Percentiles rank a stretch among this genome's conserved stretches.
phyloP scores from a whole-genome alignment of 148 eudicot genomes.

The Chenopodium berlandieri region DNA sequence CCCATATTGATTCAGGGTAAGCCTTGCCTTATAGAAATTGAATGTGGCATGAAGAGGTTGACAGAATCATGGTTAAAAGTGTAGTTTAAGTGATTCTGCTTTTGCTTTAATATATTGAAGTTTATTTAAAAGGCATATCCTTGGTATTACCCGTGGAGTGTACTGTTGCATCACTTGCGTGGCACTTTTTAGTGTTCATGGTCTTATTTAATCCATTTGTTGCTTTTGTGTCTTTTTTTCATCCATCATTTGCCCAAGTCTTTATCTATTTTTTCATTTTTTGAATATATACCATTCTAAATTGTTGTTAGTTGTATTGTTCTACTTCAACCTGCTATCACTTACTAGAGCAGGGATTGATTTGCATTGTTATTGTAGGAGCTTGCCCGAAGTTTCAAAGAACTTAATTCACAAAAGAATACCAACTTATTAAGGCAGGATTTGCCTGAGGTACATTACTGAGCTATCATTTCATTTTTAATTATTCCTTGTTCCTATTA shows the following conservation, averaged over 20 bases:
- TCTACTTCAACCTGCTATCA: neutral
- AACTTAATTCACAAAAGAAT: slow-evolving; percentile 32
- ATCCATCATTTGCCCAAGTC: neutral
- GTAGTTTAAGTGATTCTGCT: neutral
- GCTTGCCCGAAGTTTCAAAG: slow-evolving; percentile 28
- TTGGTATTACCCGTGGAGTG: neutral
- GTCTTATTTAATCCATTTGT: neutral
- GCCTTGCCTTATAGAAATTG: neutral
- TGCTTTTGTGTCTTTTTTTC: neutral
- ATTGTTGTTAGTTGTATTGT: neutral
- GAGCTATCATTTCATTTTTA: neutral
- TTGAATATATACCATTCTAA: neutral
- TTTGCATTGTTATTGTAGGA: slow-evolving; percentile 40
- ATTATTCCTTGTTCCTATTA: neutral
- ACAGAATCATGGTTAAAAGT: neutral
- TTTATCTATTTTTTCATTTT: neutral
- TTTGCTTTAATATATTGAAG: neutral
- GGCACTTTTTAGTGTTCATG: neutral
- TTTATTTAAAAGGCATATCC: neutral
- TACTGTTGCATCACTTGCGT: neutral
- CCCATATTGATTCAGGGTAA: neutral
- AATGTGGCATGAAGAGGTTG: neutral
- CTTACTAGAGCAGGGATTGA: slow-evolving; percentile 4
- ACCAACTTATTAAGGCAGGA: slow-evolving; percentile 37
- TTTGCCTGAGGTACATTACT: slow-evolving; percentile 51